Base-by-base conservation (phyloP, 2,329 filamentous ascomycete species). In the Sphaerulina vaccinii region DNA sequence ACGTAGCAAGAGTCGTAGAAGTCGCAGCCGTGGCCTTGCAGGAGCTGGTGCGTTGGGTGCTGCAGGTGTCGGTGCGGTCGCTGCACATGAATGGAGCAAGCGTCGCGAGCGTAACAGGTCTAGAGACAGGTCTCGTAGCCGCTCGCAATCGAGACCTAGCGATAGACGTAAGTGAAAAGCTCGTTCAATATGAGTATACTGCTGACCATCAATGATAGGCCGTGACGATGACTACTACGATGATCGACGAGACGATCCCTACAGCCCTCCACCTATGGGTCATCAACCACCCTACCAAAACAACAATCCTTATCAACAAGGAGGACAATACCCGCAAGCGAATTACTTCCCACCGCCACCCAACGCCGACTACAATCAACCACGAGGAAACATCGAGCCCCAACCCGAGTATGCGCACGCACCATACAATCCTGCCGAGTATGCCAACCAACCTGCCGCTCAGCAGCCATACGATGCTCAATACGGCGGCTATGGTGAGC, bases 81-180 rank as follows among this genome's bases (percentile, higher is more conserved):
- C 79, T 38, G 80, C 80, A 13, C 77, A 82, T 62, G 79, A 83
- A 62, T 75, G 79, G 60, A 73, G 76, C 19, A 79, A 81, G 69
- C 71, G 75, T 46, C 76, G 78, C 54, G 79, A 83, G 59, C 76
- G 77, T 44, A 82, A 79, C 68, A 78, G 77, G 62, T 42, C 48
- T 27, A n/a, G 43, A 41, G 32, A 38, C 35, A 32, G 36, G 15
- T 47, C 47, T 11, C 24, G 46, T 5, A 49, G 45, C 23, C 45
- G 45, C 45, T 49, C 45, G 2, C 16, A 37, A 41, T 49, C 45
- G 18, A 32, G 45, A 36, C 45, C 23, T 8, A 52, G 54, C 35
- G 32, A 24, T 23, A 51, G 47, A 51, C 52, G 58, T 59, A 52
- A 51, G 56, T 45, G 21, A 19, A 23, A 1, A 13, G 16, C 24